Base-by-base conservation (phyloP, 495 filamentous ascomycete genomes). In the Xylaria grammica region DNA sequence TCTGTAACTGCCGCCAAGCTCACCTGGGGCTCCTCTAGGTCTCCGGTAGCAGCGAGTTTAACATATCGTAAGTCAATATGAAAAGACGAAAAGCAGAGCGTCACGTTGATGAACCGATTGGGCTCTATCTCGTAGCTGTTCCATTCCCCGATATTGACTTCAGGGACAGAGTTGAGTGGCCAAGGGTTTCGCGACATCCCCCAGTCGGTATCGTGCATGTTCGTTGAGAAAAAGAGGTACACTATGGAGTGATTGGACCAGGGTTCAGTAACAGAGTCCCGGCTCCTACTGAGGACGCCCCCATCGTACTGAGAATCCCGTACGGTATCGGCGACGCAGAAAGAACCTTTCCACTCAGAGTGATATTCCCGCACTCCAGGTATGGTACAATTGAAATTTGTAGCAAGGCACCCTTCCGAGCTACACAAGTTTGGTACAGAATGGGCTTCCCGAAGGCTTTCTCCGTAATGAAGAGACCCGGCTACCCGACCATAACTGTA, bases 41-140 rank as follows among this genome's bases (percentile, higher is more conserved):
- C 9, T 1, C 24, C 50, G 2, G 19, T 22, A 0, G 60, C 30
- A 7, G 60, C 40, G n/a, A 63, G 54, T 1, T 42, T 11, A 4
- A 55, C 34, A 15, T 8, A 55, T 34, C 19, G 32, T 9, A 51
- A 19, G 4, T 44, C 60, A 0, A 26, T 15, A 8, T 55, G 40
- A 19, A 54, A 55, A 10, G 22, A 30, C 17, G 60, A 54, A n/a
- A 63, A 55, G 34, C 60, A 63, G 9, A 63, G n/a, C 24, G 60
- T 32, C 1, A 50, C 38, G 27, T 55, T 55, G 36, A 55, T 32
- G 9, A 20, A 46, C 10, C 49, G 22, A 32, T 30, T 36, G 11
- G 22, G 34, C 17, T n/a, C 4, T 19, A 46, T 32, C 34, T 49
- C 42, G 13, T 24, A 63, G 26, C 51, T 57, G 3, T 38, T 44